A percentile compares a stretch with the other conserved stretches of the same genome.
Evolutionary conservation across 345 rosid genomes (phyloP).

Genomic region (Eucalyptus sideroxylon): DNA sequence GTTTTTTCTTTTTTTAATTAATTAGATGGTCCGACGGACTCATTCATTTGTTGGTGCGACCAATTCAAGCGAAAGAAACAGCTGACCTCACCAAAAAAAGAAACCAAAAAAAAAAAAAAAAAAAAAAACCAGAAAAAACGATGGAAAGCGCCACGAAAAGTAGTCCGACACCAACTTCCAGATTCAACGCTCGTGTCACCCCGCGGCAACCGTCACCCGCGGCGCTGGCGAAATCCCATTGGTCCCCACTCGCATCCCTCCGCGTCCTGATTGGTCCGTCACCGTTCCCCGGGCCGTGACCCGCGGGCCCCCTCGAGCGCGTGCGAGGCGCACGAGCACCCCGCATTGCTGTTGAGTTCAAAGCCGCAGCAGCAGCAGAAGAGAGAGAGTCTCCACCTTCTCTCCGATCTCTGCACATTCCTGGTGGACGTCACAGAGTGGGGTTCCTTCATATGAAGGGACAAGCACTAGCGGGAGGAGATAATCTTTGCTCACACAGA

Average conservation of each 20-base stretch:
- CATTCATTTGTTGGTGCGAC: background rate
- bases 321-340: background rate
- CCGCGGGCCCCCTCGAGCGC: background rate
- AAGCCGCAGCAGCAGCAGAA: background rate
- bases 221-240: background rate
- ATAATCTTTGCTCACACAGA: too few species aligned
- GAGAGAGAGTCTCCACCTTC: background rate
- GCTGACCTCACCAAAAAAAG: background rate
- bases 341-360: background rate
- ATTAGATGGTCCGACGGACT: background rate
- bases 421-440: background rate
- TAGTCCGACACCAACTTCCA: background rate
- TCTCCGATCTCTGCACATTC: background rate
- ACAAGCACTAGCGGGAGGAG: too few species aligned
- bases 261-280: background rate
- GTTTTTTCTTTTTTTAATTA: background rate
- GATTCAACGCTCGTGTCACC: background rate
- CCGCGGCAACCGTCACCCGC: background rate
- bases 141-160: background rate
- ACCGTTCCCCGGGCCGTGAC: background rate
- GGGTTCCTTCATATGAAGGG: too few species aligned
- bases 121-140: background rate
- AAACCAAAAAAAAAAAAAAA: accelerated
- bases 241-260: background rate
- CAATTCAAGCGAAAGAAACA: background rate